Base-by-base conservation (phyloP, 129 eudicot species). In the Escallonia rubra region DNA sequence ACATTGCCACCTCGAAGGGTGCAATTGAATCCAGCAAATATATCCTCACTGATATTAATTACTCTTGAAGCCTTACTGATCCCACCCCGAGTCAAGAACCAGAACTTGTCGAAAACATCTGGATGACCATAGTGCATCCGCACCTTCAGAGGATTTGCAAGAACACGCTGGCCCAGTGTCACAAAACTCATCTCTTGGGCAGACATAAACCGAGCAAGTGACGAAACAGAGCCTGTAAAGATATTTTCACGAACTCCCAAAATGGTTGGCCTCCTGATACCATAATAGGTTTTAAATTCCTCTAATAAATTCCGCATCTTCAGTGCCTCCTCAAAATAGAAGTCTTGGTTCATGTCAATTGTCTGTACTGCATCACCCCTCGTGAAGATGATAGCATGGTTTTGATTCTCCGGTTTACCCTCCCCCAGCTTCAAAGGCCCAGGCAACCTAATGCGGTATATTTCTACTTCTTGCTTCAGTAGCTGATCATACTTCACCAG, bases 111-210 rank as follows among this genome's bases (percentile, higher is more conserved):
- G 41, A 91, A 91, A 60, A 91, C 96, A 72, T 91, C 97, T 1
- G 97, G 97, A 67, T 91, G 97, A 38, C 97, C 97, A 59, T 91
- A 91, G 74, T 91, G 97, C 97, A 91, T 91, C 6, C 97, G 86
- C 41, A 91, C 90, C 71, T 91, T 91, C 10, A 91, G 78, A 49
- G 97, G 97, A 69, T 91, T 88, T 55, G 97, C 97, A 43, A 91
- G 79, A 66, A 91, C 97, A 47, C 97, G 89, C 74, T 91, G 97
- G 10, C 97, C 97, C 15, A 91, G 76, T 4, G 97, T 91, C 66
- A 91, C 96, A 60, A 91, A 91, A 67, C 97, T 91, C 75, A 77
- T 91, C 66, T 91, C 97, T 71, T 91, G 97, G 42, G 96, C 88
- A 67, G 97, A 91, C 97, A 91, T 91, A 71, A 91, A 91, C 97